Conservation (phyloP, 495 filamentous ascomycete genomes). For the Penicillium flavigenum region DNA sequence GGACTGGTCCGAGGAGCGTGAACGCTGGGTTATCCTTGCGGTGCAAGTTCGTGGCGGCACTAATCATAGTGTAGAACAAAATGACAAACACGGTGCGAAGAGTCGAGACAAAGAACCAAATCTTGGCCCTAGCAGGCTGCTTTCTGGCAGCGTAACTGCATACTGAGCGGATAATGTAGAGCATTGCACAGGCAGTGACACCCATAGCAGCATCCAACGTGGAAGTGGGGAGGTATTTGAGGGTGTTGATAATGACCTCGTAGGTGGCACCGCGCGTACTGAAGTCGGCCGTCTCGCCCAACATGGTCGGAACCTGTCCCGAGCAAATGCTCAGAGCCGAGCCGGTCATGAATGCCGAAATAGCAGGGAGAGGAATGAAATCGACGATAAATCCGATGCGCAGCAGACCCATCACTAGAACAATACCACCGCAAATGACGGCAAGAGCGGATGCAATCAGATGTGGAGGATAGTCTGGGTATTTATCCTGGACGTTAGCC, state of each 20-base stretch:
- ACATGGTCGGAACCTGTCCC: conserved; percentile 82
- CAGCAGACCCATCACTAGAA: conserved; percentile 74
- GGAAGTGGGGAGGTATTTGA: conserved; percentile 69
- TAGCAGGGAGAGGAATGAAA: conserved; percentile 87
- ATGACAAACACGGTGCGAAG: conserved; percentile 91
- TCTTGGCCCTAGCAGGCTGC: conserved; percentile 65
- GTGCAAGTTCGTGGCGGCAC: conserved; percentile 73
- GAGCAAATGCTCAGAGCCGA: conserved; percentile 87
- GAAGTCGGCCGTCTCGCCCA: conserved; percentile 75
- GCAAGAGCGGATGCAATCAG: conserved; percentile 78
- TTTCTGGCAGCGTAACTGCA: conserved; percentile 69
- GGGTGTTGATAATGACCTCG: conserved; percentile 78
- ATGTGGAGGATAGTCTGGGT: conserved; percentile 59
- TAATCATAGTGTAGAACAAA: conserved; percentile 88
- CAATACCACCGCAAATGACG: conserved; percentile 78
- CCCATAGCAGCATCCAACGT: conserved; percentile 86
- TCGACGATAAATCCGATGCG: conserved; percentile 92
- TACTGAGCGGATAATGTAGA: conserved; percentile 74
- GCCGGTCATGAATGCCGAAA: conserved; percentile 97
- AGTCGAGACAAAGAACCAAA: conserved; percentile 87
- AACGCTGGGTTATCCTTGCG: conserved; percentile 53
- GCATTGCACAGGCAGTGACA: conserved; percentile 73
- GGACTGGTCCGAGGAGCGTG: conserved; percentile 71
- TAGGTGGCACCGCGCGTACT: conserved; percentile 79
- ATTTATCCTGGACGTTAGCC: conserved; percentile 48